phyloP scores from a whole-genome alignment of 2,329 filamentous ascomycete species.

The Hirsutella thompsonii region DNA sequence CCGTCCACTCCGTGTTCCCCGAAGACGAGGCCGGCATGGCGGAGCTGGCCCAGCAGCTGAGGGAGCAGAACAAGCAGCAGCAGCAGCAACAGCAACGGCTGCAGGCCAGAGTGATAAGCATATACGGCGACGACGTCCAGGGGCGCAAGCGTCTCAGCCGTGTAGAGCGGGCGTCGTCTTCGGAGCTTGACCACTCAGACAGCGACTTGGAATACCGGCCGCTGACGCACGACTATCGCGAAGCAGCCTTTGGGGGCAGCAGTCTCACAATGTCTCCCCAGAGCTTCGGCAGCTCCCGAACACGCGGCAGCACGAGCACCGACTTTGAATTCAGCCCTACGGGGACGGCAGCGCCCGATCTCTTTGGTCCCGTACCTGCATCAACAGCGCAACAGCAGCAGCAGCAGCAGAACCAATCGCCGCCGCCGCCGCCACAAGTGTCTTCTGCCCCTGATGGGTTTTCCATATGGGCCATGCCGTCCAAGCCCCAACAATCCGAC shows the following conservation, averaged over 20 bases:
- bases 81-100: neutral
- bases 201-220: constrained; percentile 25
- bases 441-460: constrained; percentile 11
- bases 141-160: neutral
- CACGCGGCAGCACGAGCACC: constrained; percentile 26
- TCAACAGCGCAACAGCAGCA: no score
- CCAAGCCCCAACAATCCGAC: constrained; percentile 9
- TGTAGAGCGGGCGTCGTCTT: constrained; percentile 21
- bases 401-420: neutral
- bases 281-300: constrained; percentile 31
- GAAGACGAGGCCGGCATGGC: constrained; percentile 46
- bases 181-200: constrained; percentile 42
- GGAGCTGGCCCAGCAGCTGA: constrained; percentile 42
- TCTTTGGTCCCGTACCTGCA: constrained; percentile 12
- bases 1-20: constrained; percentile 45
- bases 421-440: constrained; percentile 20
- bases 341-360: neutral
- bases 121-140: neutral
- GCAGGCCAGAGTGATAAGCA: constrained; percentile 1
- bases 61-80: constrained; percentile 22
- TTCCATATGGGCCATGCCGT: constrained; percentile 16
- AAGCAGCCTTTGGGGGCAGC: constrained; percentile 24
- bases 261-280: constrained; percentile 38
- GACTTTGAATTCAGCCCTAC: constrained; percentile 23
- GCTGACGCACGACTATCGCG: constrained; percentile 30